Base-by-base conservation (phyloP, 345 rosid genomes). In the Hypericum androsaemum region DNA sequence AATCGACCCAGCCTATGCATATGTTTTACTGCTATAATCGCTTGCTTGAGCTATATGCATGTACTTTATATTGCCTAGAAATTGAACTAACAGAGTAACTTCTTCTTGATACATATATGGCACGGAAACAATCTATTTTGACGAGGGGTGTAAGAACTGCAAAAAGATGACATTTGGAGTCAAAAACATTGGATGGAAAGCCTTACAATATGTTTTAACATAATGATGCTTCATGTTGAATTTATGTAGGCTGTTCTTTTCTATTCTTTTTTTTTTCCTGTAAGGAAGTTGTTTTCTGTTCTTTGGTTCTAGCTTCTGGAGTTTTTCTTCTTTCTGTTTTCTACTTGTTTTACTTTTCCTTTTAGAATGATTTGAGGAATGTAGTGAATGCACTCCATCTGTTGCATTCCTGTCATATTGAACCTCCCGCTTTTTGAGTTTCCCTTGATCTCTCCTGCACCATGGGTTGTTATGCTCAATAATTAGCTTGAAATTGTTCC, bases 121-220 rank as follows among this genome's bases (percentile, higher is more conserved):
- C 41, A 59, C 4, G 50, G 95, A 83, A 72, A 71, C 84, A 51
- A 60, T 71, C 48, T 83, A 83, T 74, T 86, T 81, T 43, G 92
- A 86, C 51, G 86, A 83, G 57, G 80, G 76, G n/a, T 63, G 92
- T 86, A 43, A 69, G 81, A 69, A 72, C 73, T 65, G 79, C 74
- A 37, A 87, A 76, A 64, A 66, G 76, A 81, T n/a, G n/a, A n/a
- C n/a, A n/a, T n/a, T n/a, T n/a, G n/a, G n/a, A n/a, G n/a, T n/a
- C n/a, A n/a, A n/a, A 78, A 77, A 78, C 82, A 40, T 69, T 86
- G 60, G 80, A 77, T 64, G 95, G 83, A 76, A 74, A 78, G 9
- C 46, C 40, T 43, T 11, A 9, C n/a, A 5, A 9, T 43, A 6
- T 5, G 46, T 43, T 43, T 13, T 43, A n/a, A n/a, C 10, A 10